phyloP scores from a whole-genome alignment of 2,329 filamentous ascomycete genomes.

The Stachybotrys elegans region DNA sequence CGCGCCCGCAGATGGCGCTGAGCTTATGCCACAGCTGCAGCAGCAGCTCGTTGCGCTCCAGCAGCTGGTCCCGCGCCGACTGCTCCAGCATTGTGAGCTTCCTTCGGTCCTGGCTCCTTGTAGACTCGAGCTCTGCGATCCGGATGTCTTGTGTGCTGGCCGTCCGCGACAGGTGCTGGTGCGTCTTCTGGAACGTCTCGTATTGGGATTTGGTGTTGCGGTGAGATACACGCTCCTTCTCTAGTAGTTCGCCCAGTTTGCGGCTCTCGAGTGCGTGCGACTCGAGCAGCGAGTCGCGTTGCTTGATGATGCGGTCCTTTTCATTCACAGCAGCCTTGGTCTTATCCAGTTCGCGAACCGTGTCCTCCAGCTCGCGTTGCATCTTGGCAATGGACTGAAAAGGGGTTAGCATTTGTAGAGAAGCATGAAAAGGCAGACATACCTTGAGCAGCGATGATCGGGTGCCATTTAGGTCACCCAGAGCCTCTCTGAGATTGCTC shows the following conservation, averaged over 20 bases:
- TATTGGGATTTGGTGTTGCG: constrained; percentile 83
- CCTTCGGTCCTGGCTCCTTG: constrained; percentile 70
- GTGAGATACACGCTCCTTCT: constrained; percentile 82
- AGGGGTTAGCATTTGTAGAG: constrained; percentile 14
- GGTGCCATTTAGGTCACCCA: constrained; percentile 84
- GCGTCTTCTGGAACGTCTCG: constrained; percentile 82
- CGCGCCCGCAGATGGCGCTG: constrained; percentile 77
- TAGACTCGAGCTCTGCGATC: constrained; percentile 80
- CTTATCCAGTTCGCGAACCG: constrained; percentile 73
- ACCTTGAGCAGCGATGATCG: constrained; percentile 80
- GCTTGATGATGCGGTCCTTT: constrained; percentile 84
- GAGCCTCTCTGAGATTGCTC: constrained; percentile 76
- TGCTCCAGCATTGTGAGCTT: constrained; percentile 72
- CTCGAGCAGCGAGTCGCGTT: constrained; percentile 83
- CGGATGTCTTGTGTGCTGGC: constrained; percentile 80
- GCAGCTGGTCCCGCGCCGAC: constrained; percentile 78
- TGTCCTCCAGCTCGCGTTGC: constrained; percentile 81
- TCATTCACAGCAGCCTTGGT: constrained; percentile 76
- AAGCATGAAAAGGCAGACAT: constrained; percentile 22
- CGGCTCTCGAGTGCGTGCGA: constrained; percentile 81
- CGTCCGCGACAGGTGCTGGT: constrained; percentile 80
- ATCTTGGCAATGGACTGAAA: constrained; percentile 76
- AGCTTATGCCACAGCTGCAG: constrained; percentile 87
- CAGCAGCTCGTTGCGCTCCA: constrained; percentile 83
- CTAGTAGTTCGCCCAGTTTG: constrained; percentile 79